phyloP scores from a whole-genome alignment of 495 filamentous ascomycete genomes.

The Lepidopterella palustris region DNA sequence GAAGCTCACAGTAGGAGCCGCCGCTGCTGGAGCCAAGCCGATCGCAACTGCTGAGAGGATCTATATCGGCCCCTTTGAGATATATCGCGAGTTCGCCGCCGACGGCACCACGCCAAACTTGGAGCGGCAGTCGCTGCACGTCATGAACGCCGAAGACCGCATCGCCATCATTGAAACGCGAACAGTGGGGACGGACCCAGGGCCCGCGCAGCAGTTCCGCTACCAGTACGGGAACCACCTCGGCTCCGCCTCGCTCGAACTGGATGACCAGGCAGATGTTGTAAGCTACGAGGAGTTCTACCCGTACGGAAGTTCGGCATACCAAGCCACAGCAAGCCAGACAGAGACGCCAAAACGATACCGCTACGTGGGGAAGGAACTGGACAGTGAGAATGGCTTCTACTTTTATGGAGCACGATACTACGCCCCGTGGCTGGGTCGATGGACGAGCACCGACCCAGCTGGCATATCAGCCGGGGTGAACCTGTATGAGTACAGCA shows the following conservation, averaged over 20 bases:
- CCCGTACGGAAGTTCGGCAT: constrained; percentile 33
- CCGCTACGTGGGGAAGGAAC: constrained; percentile 31
- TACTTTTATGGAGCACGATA: constrained; percentile 34
- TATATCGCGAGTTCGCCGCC: constrained; percentile 15
- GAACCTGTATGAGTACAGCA: constrained; percentile 23
- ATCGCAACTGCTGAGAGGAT: constrained; percentile 14
- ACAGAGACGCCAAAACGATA: constrained; percentile 24
- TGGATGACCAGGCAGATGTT: constrained; percentile 30
- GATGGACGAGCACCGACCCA: constrained; percentile 37
- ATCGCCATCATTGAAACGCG: constrained; percentile 12
- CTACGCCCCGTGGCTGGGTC: constrained; percentile 31
- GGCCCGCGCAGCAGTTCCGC: constrained; percentile 5
- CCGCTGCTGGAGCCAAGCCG: constrained; percentile 14
- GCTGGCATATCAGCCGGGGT: constrained; percentile 29
- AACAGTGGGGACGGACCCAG: constrained; percentile 1
- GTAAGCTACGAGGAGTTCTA: constrained; percentile 38
- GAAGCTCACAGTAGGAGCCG: neutral
- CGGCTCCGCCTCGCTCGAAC: constrained; percentile 25
- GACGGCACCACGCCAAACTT: neutral
- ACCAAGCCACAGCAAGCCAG: constrained; percentile 9
- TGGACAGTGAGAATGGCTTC: constrained; percentile 36
- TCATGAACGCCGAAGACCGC: neutral
- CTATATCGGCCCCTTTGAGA: constrained; percentile 24
- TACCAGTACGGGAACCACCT: constrained; percentile 26
- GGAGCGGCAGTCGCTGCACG: constrained; percentile 6